Conservation (phyloP, 2,329 filamentous ascomycete species). For the Botrytis squamosa region DNA sequence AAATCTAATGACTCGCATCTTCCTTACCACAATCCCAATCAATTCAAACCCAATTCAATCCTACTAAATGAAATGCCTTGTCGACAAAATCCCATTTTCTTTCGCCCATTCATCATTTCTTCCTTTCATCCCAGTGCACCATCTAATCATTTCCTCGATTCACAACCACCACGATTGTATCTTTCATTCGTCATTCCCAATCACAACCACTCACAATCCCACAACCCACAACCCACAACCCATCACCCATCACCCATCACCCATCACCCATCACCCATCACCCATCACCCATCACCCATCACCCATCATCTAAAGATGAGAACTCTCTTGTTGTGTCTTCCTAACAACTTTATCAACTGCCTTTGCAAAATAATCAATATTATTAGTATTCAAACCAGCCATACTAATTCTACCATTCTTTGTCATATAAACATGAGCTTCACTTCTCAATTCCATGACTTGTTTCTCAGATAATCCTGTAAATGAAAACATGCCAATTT, state of each 20-base stretch:
- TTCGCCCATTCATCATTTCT: not conserved
- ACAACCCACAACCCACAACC: no score
- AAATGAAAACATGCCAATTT: conserved; percentile 99
- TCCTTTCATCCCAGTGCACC: not conserved
- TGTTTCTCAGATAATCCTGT: conserved; percentile 75
- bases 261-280: not conserved
- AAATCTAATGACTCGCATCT: not conserved
- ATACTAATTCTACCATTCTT: conserved; percentile 98
- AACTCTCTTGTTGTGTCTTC: conserved; percentile 28
- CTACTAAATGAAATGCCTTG: not conserved
- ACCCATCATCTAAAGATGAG: not conserved
- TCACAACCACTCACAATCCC: no score
- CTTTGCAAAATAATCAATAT: conserved; percentile 89
- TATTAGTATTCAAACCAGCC: conserved; percentile 92
- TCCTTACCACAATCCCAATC: not conserved
- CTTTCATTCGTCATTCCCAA: no score
- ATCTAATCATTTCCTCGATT: no score
- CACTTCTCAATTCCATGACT: conserved; percentile 66
- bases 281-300: no score
- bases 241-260: no score
- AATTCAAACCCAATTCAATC: not conserved
- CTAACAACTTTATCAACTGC: conserved; percentile 80
- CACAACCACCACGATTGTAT: no score
- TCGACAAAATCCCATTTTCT: not conserved
- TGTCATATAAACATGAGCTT: conserved; percentile 84